phyloP scores from a whole-genome alignment of 345 rosid species.

The Eucalyptus viminalis region DNA sequence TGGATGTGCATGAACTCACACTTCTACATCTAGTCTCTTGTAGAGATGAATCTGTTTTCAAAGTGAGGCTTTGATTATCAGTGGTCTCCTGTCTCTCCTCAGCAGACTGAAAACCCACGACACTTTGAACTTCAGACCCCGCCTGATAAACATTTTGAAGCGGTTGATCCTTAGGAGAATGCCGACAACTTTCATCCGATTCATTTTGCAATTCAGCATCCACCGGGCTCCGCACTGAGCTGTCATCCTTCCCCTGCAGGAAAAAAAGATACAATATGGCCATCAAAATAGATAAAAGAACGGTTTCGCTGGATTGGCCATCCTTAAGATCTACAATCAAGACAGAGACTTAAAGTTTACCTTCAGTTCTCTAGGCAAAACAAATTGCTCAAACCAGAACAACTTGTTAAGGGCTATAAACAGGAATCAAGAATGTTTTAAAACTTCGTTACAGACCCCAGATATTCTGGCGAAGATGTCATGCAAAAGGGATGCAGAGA shows the following conservation, averaged over 20 bases:
- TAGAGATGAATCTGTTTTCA: neutral
- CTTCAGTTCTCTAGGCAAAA: neutral
- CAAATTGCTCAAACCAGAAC: neutral
- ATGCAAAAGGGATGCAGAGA: neutral
- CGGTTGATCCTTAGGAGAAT: slow-evolving; percentile 11
- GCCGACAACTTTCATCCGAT: slow-evolving; percentile 31
- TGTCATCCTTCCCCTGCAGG: slow-evolving; percentile 57
- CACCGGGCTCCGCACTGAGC: slow-evolving; percentile 12
- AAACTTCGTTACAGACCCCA: neutral
- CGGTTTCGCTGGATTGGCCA: neutral
- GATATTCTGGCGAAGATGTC: neutral
- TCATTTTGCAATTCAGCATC: slow-evolving; percentile 21
- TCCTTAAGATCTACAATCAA: neutral
- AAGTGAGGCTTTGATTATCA: slow-evolving; percentile 1
- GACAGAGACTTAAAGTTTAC: neutral
- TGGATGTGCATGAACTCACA: slow-evolving; percentile 2
- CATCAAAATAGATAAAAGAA: neutral
- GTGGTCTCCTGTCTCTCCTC: slow-evolving; percentile 11
- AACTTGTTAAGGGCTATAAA: neutral
- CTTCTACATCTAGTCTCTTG: slow-evolving; percentile 2
- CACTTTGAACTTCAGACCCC: slow-evolving; percentile 12
- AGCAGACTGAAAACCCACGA: slow-evolving; percentile 12
- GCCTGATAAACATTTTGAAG: neutral
- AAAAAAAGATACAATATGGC: neutral
- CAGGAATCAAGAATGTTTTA: neutral